Evolutionary conservation across 164 flowering plant species (phyloP), one percentile per base, ranked within the genome.

Genomic region (Vitis rupestris): DNA sequence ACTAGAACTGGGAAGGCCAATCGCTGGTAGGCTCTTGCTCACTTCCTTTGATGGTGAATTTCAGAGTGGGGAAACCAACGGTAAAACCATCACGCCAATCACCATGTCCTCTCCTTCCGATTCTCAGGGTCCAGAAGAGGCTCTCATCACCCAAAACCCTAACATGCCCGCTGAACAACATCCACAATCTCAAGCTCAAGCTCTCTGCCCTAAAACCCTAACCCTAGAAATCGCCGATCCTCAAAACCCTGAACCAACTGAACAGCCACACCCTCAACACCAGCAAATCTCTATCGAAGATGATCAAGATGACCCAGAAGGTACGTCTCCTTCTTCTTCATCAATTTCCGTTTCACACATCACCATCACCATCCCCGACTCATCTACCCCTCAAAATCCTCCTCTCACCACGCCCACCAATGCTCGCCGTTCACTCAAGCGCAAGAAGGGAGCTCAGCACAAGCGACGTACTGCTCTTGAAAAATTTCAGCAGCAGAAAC

Each of bases 371-470:
- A n/a, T 44, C 10, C 17, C 60, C 2, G 60, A 14, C 50, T 31
- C 44, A 37, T 50, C 69, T 23, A n/a, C 49, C 53, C 53, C 17
- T 1, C 63, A 69, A 64, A 73, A 66, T 64, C 68, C 72, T 53
- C 47, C 61, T 53, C 66, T 50, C 30, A 58, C 70, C 6, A 61
- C 50, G 19, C 47, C 61, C 29, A 49, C 70, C 1, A 66, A 63
- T n/a, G 49, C 65, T 48, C 81, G 89, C 70, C 77, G 74, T n/a
- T 66, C 56, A 17, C 1, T 65, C 10, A 81, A 82, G 72, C 74
- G 84, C 30, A 87, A 81, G 82, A 82, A 80, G 63, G 17, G 50
- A 16, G 17, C 61, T 17, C 16, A 53, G 13, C 3, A 0, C 1
- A 79, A 67, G 66, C 72, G 79, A 16, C 67, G 66, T n/a, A 71